phyloP scores from a whole-genome alignment of 2,329 filamentous ascomycete species.

The Hypoxylon sp. region DNA sequence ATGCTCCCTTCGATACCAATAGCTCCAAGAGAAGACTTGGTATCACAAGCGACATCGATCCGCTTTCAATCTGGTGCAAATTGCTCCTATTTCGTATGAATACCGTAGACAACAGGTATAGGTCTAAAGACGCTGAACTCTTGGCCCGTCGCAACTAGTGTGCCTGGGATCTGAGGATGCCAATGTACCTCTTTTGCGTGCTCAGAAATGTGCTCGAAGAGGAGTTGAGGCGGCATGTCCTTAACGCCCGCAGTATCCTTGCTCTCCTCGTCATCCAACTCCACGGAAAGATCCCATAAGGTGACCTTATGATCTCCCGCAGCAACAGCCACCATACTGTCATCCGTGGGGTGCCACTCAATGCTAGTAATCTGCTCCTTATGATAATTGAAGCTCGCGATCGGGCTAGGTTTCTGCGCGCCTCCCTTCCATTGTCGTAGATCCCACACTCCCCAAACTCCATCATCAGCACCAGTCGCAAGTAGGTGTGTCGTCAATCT shows the following conservation, averaged over 20 bases:
- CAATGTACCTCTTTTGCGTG: conserved; percentile 97
- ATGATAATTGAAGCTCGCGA: conserved; percentile 96
- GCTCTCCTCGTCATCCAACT: conserved; percentile 97
- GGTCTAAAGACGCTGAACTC: conserved; percentile 90
- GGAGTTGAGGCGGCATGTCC: conserved; percentile 92
- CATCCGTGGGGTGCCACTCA: conserved; percentile 97
- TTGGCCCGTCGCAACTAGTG: conserved; percentile 89
- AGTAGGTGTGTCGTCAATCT: conserved; percentile 89
- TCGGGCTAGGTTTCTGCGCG: conserved; percentile 77
- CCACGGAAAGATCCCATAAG: conserved; percentile 95
- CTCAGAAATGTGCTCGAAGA: conserved; percentile 98
- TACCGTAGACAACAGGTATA: conserved; percentile 77
- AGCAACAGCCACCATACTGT: conserved; percentile 93
- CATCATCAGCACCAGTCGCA: conserved; percentile 93
- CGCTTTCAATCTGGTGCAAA: not conserved
- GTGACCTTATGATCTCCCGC: conserved; percentile 95
- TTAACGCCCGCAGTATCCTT: conserved; percentile 87
- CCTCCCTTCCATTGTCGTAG: conserved; percentile 91
- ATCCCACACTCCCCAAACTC: conserved; percentile 96
- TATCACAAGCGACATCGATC: not conserved
- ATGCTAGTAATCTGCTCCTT: conserved; percentile 96
- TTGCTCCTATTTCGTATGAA: conserved; percentile 51
- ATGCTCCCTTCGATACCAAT: not conserved
- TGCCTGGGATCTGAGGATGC: conserved; percentile 95
- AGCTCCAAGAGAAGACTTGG: not conserved